Percentiles rank a stretch among this genome's conserved stretches.
phyloP scores from a whole-genome alignment of 129 eudicot species.

The sunflower (Helianthus annuus) region DNA sequence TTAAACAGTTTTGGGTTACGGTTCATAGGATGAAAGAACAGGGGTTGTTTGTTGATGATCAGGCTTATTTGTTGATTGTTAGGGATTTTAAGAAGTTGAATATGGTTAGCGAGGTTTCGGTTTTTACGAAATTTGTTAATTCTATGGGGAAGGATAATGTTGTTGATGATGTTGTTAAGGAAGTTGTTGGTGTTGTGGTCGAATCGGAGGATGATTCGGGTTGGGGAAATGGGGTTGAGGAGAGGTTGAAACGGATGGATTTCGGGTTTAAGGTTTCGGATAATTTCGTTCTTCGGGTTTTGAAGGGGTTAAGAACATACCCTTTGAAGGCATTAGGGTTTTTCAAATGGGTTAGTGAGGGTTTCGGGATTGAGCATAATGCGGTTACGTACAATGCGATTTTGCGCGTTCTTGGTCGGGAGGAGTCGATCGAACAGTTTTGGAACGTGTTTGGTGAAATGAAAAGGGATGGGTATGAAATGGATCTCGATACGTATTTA shows the following conservation, averaged over 20 bases:
- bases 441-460: slow-evolving; percentile 64
- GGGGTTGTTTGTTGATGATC: slow-evolving; percentile 70
- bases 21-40: slow-evolving; percentile 70
- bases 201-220: slow-evolving; percentile 46
- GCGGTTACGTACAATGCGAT: slow-evolving; percentile 69
- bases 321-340: slow-evolving; percentile 60
- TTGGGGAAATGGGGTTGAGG: slow-evolving; percentile 67
- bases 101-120: slow-evolving; percentile 47
- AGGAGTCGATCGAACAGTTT: slow-evolving; percentile 56
- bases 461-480: slow-evolving; percentile 61
- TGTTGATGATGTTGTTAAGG: slow-evolving; percentile 48
- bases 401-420: slow-evolving; percentile 60
- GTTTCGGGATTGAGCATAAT: slow-evolving; percentile 44
- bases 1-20: slow-evolving; percentile 70
- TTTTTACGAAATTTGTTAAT: slow-evolving; percentile 50
- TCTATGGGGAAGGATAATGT: slow-evolving; percentile 51
- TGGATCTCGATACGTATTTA: slow-evolving; percentile 83
- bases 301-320: slow-evolving; percentile 49
- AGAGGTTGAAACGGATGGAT: slow-evolving; percentile 45
- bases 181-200: slow-evolving; percentile 44
- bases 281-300: slow-evolving; percentile 60
- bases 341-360: slow-evolving; percentile 61
- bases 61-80: slow-evolving; percentile 42
- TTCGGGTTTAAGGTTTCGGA: slow-evolving; percentile 42
- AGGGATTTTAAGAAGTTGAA: slow-evolving; percentile 39